phyloP scores from a whole-genome alignment of 176 grass and related monocot genomes.

The Avena eriantha region DNA sequence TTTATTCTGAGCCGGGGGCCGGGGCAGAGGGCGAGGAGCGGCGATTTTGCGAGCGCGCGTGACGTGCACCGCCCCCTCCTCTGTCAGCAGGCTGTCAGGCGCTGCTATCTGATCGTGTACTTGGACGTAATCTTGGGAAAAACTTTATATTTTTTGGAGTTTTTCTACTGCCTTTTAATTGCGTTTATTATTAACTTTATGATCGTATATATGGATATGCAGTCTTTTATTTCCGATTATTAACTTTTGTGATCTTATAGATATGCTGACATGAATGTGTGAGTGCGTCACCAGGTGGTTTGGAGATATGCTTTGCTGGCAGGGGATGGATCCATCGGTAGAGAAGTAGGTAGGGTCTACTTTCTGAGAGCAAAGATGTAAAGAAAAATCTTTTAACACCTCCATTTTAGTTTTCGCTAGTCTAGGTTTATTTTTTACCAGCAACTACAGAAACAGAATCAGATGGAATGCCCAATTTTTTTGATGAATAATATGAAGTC shows the following conservation, averaged over 20 bases:
- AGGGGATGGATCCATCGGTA: neutral
- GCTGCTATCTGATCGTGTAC: neutral
- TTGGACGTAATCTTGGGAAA: neutral
- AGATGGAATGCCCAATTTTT: too few species aligned
- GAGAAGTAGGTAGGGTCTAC: neutral
- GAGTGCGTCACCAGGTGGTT: neutral
- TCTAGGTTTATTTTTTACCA: too few species aligned
- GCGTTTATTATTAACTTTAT: neutral
- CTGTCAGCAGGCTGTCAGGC: neutral
- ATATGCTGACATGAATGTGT: neutral
- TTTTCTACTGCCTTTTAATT: neutral
- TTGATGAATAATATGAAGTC: too few species aligned
- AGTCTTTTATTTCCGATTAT: neutral
- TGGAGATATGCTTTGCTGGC: neutral
- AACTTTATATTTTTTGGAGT: neutral
- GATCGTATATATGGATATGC: neutral
- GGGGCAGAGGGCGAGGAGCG: neutral
- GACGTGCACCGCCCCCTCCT: neutral
- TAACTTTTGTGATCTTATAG: neutral
- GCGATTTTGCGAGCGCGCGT: neutral
- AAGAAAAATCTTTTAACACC: neutral
- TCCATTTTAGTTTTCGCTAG: too few species aligned
- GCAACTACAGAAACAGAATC: too few species aligned
- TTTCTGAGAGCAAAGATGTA: neutral
- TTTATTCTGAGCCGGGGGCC: neutral